A percentile compares a stretch with the other conserved stretches of the same genome.
Conservation (phyloP, 352 stramenopile species). For the Pythium aphanidermatum region DNA sequence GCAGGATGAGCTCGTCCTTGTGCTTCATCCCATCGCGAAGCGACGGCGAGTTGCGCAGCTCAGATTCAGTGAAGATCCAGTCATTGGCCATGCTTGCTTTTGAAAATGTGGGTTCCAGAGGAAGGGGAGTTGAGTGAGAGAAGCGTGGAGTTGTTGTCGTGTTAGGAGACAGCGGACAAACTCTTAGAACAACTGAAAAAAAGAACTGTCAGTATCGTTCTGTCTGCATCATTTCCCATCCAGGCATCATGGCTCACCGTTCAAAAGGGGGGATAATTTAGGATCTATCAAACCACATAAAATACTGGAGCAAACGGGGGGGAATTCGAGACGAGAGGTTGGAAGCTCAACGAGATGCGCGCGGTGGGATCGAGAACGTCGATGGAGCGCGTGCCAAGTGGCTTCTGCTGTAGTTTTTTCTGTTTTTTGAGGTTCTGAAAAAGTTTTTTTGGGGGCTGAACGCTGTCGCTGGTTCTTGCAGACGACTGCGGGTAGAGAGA, state of each 20-base stretch:
- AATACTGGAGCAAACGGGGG: constrained; percentile 14
- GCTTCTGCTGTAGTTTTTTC: too few species aligned
- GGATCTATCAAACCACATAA: constrained; percentile 29
- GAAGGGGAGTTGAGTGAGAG: neutral
- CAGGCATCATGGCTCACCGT: constrained; percentile 10
- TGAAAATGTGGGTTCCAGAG: neutral
- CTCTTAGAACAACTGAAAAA: constrained; percentile 3
- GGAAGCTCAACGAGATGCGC: neutral
- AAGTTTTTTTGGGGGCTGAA: too few species aligned
- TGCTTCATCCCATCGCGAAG: constrained; percentile 71
- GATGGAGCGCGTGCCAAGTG: constrained; percentile 2
- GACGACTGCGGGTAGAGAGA: too few species aligned
- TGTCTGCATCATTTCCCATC: neutral
- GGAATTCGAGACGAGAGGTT: constrained; percentile 11
- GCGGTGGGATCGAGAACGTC: neutral
- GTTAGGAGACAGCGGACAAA: constrained; percentile 17
- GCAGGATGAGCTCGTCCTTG: constrained; percentile 61
- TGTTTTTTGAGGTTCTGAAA: too few species aligned
- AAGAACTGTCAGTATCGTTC: constrained; percentile 5
- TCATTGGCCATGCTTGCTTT: constrained; percentile 37
- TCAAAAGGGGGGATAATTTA: constrained; percentile 17
- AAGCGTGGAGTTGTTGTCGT: constrained; percentile 12
- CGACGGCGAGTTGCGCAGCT: constrained; percentile 62
- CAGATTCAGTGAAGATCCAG: constrained; percentile 74
- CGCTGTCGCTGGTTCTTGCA: too few species aligned